phyloP scores from a whole-genome alignment of 73 alveolate species.

The Diophrys appendiculata region DNA sequence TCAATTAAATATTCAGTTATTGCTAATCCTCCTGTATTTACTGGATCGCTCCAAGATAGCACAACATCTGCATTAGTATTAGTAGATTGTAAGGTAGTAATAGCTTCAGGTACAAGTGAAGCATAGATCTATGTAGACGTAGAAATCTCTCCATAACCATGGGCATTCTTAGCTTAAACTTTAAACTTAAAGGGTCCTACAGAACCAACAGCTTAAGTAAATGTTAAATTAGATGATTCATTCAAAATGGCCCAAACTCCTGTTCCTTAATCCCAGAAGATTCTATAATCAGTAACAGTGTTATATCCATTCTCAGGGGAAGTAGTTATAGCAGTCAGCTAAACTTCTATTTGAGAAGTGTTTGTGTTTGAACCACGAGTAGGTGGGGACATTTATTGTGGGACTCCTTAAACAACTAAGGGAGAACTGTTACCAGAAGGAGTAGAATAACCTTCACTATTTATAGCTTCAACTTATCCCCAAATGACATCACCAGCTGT shows the following conservation, averaged over 20 bases:
- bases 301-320: slow-evolving; percentile 1
- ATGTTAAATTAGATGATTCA: no score
- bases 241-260: no score
- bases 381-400: not conserved
- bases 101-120: slow-evolving; percentile 25
- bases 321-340: slow-evolving; percentile 5
- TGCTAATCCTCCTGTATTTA: slow-evolving; percentile 33
- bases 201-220: no score
- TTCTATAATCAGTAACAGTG: not conserved
- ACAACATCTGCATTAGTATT: slow-evolving; percentile 5
- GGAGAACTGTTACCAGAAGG: slow-evolving; percentile 4
- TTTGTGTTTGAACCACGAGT: not conserved
- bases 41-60: slow-evolving; percentile 31
- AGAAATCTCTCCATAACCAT: slow-evolving; percentile 52
- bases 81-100: slow-evolving; percentile 17
- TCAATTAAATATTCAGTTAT: not conserved
- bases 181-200: no score
- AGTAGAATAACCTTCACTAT: slow-evolving; percentile 8
- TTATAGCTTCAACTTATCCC: slow-evolving; percentile 14
- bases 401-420: slow-evolving; percentile 18
- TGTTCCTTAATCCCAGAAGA: not conserved
- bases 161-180: slow-evolving; percentile 57
- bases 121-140: slow-evolving; percentile 25
- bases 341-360: not conserved
- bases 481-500: not conserved